A percentile compares a stretch with the other conserved stretches of the same genome.
These are phyloP conservation scores for Botryosphaeria agaves DNA, from an alignment of 2,329 filamentous ascomycete genomes.

Conservation along the genomic window DNA sequence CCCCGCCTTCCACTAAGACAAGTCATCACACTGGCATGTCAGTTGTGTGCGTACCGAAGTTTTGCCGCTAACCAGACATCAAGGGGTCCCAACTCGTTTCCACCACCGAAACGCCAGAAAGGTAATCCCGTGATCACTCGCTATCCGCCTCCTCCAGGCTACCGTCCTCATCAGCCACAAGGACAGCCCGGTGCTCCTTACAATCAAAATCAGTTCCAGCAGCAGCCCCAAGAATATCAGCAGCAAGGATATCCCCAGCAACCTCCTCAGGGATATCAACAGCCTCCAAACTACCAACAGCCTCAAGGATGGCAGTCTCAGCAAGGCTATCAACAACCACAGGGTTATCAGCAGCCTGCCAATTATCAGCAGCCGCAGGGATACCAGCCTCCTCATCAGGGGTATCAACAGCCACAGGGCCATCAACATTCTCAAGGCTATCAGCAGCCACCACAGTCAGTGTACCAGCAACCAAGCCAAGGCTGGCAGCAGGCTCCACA, in stretches of 20 bases:
- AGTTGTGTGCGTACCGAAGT: no score
- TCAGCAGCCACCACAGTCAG: constrained; percentile 8
- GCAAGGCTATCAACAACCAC: constrained; percentile 5
- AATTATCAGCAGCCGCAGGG: constrained; percentile 1
- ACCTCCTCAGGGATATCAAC: constrained; percentile 3
- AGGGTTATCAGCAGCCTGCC: constrained; percentile 2
- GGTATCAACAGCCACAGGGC: constrained; percentile 1
- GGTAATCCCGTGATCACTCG: constrained; percentile 30
- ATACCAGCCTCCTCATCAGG: constrained; percentile 3
- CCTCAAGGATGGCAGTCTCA: no score
- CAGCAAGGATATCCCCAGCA: constrained; percentile 1
- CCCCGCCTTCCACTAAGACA: no score
- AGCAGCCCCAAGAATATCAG: neutral
- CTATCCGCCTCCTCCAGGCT: constrained; percentile 32
- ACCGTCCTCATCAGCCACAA: no score
- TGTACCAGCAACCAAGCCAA: constrained; percentile 9
- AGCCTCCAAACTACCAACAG: neutral
- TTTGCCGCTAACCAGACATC: no score
- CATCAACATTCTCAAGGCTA: constrained; percentile 3
- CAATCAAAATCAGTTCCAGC: no score
- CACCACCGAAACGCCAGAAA: constrained; percentile 23
- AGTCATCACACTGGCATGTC: no score
- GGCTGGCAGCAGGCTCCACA: constrained; percentile 2
- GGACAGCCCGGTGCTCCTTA: no score
- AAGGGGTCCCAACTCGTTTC: constrained; percentile 2